Evolutionary conservation across 257 asterid species (phyloP).

Genomic region (Solanum chiquidenum): DNA sequence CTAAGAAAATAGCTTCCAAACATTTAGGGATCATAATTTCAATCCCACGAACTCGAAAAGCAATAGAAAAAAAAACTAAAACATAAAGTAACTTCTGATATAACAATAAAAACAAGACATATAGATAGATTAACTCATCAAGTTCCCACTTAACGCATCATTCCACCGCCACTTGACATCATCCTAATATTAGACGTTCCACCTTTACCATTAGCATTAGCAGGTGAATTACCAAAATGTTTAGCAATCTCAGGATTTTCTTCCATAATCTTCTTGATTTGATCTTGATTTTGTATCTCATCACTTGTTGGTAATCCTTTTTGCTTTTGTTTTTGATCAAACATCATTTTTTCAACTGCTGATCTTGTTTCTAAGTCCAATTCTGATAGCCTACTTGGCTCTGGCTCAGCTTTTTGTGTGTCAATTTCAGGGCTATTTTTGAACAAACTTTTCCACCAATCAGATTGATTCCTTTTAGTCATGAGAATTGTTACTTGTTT

Average conservation of each 20-base stretch:
- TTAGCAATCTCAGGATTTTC: not conserved
- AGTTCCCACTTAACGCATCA: not conserved
- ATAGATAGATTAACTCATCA: not conserved
- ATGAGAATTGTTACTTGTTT: slow-evolving; percentile 55
- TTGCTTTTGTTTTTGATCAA: slow-evolving; percentile 58
- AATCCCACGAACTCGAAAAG: not conserved
- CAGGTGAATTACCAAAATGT: not conserved
- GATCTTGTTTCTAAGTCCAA: slow-evolving; percentile 78
- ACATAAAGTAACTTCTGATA: not conserved
- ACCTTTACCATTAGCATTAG: not conserved
- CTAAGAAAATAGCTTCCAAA: not conserved
- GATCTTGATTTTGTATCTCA: slow-evolving; percentile 65
- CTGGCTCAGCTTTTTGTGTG: slow-evolving; percentile 86
- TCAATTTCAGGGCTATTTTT: slow-evolving; percentile 79
- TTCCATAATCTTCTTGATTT: slow-evolving; percentile 57
- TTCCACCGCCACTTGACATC: not conserved
- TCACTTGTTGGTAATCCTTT: slow-evolving; percentile 68
- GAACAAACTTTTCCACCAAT: slow-evolving; percentile 83
- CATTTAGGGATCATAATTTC: not conserved
- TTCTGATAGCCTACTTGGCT: slow-evolving; percentile 57
- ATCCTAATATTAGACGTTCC: not conserved
- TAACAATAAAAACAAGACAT: not conserved
- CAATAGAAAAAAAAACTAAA: not conserved
- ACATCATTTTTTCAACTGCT: slow-evolving; percentile 87
- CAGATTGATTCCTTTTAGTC: slow-evolving; percentile 71